Evolutionary conservation across 805 yeast genomes (phyloP).

Genomic region (Jamesozyma lodderae): DNA sequence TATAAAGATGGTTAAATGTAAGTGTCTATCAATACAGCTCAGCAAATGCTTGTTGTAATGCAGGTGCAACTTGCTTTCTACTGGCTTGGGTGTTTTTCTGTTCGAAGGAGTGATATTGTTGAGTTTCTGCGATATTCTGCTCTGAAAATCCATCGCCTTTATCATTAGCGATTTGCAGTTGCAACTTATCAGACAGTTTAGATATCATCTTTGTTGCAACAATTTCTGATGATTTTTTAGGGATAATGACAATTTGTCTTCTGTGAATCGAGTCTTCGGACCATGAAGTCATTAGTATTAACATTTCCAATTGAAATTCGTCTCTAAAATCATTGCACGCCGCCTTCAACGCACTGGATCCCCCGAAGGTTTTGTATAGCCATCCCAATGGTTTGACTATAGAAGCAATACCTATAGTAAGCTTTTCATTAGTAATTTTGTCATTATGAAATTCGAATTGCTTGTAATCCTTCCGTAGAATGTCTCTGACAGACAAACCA

Average conservation of each 20-base stretch:
- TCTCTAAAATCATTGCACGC: constrained; percentile 19
- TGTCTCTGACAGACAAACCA: constrained; percentile 51
- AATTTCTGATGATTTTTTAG: constrained; percentile 11
- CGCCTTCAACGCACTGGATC: constrained; percentile 15
- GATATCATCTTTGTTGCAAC: constrained; percentile 7
- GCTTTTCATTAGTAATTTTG: constrained; percentile 13
- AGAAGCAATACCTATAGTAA: constrained; percentile 66
- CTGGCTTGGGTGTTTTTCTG: constrained; percentile 58
- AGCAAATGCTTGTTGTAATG: constrained; percentile 21
- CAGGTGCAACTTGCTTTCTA: constrained; percentile 82
- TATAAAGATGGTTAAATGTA: too few relatives aligned
- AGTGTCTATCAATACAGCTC: too few relatives aligned
- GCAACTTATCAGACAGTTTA: neutral
- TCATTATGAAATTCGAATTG: constrained; percentile 41
- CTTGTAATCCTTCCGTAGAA: constrained; percentile 80
- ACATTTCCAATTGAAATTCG: constrained; percentile 32
- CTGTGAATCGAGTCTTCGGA: constrained; percentile 26
- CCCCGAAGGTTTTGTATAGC: constrained; percentile 34
- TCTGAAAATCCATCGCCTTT: too few relatives aligned
- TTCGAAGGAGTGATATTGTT: constrained; percentile 22
- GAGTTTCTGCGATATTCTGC: too few relatives aligned
- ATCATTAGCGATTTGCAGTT: neutral
- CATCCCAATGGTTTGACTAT: constrained; percentile 55
- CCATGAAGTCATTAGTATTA: constrained; percentile 43
- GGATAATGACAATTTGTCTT: constrained; percentile 37